These are phyloP conservation scores for Tolypocladium tropicale DNA, from an alignment of 2,329 filamentous ascomycete genomes.

Conservation along the genomic window DNA sequence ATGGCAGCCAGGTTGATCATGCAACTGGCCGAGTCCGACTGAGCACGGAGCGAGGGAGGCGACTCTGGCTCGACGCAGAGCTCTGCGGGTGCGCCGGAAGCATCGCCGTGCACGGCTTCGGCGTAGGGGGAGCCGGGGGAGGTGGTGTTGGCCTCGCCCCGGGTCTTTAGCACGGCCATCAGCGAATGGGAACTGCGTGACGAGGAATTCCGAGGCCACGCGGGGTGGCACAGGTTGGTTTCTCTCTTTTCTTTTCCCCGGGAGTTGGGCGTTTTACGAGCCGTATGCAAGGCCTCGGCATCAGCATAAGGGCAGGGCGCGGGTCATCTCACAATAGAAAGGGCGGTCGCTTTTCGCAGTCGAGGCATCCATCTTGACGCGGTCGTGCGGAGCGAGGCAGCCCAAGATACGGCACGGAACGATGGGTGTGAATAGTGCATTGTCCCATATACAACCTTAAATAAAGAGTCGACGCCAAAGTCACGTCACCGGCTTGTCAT, in stretches of 20 bases:
- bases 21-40: conserved; percentile 76
- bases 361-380: background rate
- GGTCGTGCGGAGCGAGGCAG: background rate
- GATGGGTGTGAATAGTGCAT: background rate
- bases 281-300: background rate
- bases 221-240: background rate
- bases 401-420: background rate
- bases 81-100: background rate
- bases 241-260: background rate
- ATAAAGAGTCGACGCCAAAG: background rate
- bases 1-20: conserved; percentile 88
- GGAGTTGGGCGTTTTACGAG: background rate
- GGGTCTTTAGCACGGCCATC: too few species aligned
- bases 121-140: background rate
- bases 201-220: background rate
- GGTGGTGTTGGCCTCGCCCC: background rate
- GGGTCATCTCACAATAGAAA: background rate
- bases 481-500: background rate
- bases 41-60: conserved; percentile 7
- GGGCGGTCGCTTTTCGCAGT: background rate
- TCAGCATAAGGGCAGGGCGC: background rate
- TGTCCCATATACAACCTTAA: background rate
- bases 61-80: background rate
- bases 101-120: background rate
- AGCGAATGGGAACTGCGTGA: background rate